Conservation (phyloP, 1,284 basidiomycete species). For the Ustilago trichophora region DNA sequence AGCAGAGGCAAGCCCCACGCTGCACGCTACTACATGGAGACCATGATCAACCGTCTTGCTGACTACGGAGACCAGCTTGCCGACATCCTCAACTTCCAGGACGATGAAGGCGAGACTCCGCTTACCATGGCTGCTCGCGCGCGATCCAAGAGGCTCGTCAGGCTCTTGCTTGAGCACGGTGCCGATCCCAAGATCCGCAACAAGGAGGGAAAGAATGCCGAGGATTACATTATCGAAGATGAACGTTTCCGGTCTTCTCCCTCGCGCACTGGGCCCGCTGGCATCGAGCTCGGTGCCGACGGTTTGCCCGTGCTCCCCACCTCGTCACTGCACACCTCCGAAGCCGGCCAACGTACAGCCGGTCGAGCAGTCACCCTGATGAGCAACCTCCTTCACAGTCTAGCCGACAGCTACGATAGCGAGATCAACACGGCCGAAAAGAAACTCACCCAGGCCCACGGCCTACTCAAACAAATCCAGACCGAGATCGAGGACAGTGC, state of each 20-base stretch:
- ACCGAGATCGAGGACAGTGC: conserved; percentile 90
- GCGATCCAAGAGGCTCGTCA: conserved; percentile 94
- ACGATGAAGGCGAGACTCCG: conserved; percentile 98
- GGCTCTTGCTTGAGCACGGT: conserved; percentile 93
- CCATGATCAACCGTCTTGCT: conserved; percentile 84
- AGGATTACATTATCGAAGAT: conserved; percentile 99
- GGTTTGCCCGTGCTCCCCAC: conserved; percentile 37
- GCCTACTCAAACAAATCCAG: conserved; percentile 85
- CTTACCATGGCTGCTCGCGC: conserved; percentile 96
- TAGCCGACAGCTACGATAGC: conserved; percentile 91
- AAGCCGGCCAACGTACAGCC: conserved; percentile 85
- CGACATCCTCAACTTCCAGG: conserved; percentile 99
- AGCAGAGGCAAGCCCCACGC: conserved; percentile 97
- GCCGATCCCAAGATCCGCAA: conserved; percentile 96
- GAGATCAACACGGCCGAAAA: conserved; percentile 91
- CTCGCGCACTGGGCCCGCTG: conserved; percentile 38
- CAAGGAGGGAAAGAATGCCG: conserved; percentile 93
- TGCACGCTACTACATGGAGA: conserved; percentile 98
- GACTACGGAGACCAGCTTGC: conserved; percentile 96
- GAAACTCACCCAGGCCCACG: conserved; percentile 88
- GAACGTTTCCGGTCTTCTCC: conserved; percentile 95
- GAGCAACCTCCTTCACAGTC: conserved; percentile 83
- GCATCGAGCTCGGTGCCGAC: conserved; percentile 43
- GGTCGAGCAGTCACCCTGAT: conserved; percentile 80
- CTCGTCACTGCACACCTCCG: conserved; percentile 78